Conservation (phyloP, 441 rosid species). For the Erysimum cheiri region DNA sequence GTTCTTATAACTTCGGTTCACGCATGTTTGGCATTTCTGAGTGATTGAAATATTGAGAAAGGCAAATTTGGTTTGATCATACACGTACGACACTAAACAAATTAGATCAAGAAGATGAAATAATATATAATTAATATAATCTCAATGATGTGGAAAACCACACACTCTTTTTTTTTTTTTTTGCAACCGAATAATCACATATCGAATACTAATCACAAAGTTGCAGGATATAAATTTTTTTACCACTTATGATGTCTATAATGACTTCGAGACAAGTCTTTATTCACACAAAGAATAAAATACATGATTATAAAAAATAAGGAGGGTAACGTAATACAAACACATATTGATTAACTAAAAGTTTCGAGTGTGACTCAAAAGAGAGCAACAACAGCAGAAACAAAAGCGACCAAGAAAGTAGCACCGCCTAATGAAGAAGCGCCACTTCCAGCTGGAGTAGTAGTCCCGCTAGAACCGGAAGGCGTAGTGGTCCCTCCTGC, state of each 20-base stretch:
- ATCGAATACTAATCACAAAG: slow-evolving; percentile 24
- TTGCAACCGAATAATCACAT: slow-evolving; percentile 9
- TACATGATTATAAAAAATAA: slow-evolving; percentile 9
- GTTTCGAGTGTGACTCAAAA: slow-evolving; percentile 33
- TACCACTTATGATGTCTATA: not conserved
- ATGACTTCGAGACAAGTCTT: not conserved
- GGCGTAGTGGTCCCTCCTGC: slow-evolving; percentile 38
- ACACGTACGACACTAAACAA: not conserved
- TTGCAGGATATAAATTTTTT: not conserved
- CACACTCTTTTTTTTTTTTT: not conserved
- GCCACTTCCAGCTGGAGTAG: slow-evolving; percentile 31
- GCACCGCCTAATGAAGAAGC: slow-evolving; percentile 38
- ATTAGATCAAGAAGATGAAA: not conserved
- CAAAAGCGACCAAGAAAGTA: slow-evolving; percentile 31
- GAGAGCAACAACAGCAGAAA: slow-evolving; percentile 41
- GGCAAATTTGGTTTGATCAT: not conserved
- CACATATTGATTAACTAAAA: not conserved
- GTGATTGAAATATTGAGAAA: not conserved
- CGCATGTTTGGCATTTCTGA: not conserved
- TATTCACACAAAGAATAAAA: slow-evolving; percentile 21
- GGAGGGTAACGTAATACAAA: slow-evolving; percentile 25
- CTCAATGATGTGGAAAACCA: not conserved
- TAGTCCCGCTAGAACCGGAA: slow-evolving; percentile 29
- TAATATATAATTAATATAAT: not conserved
- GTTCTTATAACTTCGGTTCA: not conserved